Conservation (phyloP, 1,139 yeast genomes). For the Suhomyces choctaworum region DNA sequence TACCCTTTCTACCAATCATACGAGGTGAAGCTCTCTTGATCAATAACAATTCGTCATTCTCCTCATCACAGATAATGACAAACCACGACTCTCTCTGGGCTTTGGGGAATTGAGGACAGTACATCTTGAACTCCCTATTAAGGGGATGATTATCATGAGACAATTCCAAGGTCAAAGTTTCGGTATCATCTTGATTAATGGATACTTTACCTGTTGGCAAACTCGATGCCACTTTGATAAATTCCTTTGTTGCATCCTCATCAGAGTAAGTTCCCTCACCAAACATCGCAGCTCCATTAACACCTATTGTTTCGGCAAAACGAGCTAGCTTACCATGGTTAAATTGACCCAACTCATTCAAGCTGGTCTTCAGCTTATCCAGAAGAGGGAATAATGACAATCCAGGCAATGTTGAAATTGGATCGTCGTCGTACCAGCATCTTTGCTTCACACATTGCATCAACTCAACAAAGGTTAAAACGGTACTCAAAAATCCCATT, state of each 20-base stretch:
- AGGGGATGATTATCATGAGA: conserved; percentile 55
- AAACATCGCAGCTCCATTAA: conserved; percentile 26
- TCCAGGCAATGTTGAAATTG: conserved; percentile 74
- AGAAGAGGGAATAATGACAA: conserved; percentile 28
- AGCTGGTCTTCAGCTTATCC: conserved; percentile 15
- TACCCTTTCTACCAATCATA: conserved; percentile 44
- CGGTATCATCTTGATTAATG: conserved; percentile 34
- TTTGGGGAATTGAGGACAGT: conserved; percentile 83
- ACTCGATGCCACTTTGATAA: conserved; percentile 44
- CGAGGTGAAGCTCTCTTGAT: conserved; percentile 71
- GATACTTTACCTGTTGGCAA: conserved; percentile 49
- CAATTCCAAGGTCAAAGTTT: conserved; percentile 45
- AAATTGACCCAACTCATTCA: conserved; percentile 24
- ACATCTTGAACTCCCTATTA: conserved; percentile 61
- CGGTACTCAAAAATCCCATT: conserved; percentile 66
- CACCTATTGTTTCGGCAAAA: conserved; percentile 38
- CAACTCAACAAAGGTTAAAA: conserved; percentile 58
- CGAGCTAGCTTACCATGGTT: conserved; percentile 27
- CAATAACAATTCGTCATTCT: conserved; percentile 50
- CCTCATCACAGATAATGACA: conserved; percentile 56
- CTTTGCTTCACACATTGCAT: conserved; percentile 93
- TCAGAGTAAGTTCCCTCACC: conserved; percentile 27
- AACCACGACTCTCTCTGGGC: conserved; percentile 96
- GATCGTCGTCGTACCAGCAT: conserved; percentile 79
- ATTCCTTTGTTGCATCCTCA: conserved; percentile 32